Evolutionary conservation across 78 protist species (phyloP).

Genomic region (Guillardia theta): DNA sequence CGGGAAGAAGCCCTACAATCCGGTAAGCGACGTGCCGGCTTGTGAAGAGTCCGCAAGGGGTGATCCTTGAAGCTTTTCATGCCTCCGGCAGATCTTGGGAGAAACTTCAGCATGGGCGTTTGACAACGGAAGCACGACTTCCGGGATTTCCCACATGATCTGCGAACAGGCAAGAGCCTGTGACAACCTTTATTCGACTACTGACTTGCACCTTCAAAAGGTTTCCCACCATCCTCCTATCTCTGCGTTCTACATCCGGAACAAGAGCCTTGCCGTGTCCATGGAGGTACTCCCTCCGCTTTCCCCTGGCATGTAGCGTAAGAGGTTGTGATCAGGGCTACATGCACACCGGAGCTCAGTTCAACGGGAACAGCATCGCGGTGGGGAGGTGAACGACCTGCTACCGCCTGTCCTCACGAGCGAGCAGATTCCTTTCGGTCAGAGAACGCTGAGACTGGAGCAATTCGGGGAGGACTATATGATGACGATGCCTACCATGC

Average conservation of each 20-base stretch:
- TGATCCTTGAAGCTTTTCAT: no score
- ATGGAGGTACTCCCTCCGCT: neutral
- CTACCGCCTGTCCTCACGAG: neutral
- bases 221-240: neutral
- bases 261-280: neutral
- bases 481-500: neutral
- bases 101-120: neutral
- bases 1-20: conserved; percentile 1
- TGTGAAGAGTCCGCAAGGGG: no score
- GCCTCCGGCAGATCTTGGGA: no score
- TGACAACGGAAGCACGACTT: neutral
- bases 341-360: neutral
- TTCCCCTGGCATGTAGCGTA: neutral
- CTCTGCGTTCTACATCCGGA: neutral
- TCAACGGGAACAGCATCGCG: neutral
- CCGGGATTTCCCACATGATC: neutral
- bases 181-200: neutral
- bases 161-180: neutral
- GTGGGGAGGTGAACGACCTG: neutral
- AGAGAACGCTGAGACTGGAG: neutral
- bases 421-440: neutral
- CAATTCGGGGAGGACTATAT: neutral
- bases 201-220: no score
- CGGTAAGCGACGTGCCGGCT: no score
- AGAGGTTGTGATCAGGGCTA: neutral